Evolutionary conservation across 164 flowering plant genomes (phyloP).

Genomic region (Nymphaea thermarum): DNA sequence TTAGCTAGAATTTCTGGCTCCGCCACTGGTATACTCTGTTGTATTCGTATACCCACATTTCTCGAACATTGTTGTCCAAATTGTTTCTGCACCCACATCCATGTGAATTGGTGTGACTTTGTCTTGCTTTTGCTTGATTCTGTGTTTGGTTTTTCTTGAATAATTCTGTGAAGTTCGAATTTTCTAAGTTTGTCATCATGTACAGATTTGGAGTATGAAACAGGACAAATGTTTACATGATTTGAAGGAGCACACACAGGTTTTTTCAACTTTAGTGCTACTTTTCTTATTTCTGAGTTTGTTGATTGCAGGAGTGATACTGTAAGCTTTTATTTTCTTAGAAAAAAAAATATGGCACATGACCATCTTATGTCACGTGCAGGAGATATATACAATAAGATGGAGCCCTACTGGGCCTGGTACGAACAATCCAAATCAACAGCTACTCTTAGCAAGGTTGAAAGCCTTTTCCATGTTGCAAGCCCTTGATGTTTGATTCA

Average conservation of each 20-base stretch:
- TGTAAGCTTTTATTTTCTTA: not conserved
- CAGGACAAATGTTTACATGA: slow-evolving; percentile 78
- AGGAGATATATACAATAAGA: slow-evolving; percentile 95
- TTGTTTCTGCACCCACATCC: too few species aligned
- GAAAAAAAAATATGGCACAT: not conserved
- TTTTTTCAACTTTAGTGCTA: slow-evolving; percentile 10
- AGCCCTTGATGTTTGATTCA: too few species aligned
- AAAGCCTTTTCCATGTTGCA: too few species aligned
- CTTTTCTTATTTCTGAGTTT: not conserved
- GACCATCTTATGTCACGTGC: slow-evolving; percentile 7
- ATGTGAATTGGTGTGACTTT: too few species aligned
- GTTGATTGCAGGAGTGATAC: not conserved
- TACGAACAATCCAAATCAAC: slow-evolving; percentile 79
- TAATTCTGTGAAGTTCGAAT: not conserved
- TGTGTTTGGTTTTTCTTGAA: too few species aligned
- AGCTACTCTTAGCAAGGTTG: slow-evolving; percentile 78
- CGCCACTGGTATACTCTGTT: too few species aligned
- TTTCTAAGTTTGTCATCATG: slow-evolving; percentile 7
- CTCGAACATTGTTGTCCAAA: too few species aligned
- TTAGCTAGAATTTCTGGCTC: too few species aligned
- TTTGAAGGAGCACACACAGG: slow-evolving; percentile 79
- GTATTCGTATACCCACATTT: too few species aligned
- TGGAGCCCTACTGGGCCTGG: slow-evolving; percentile 99
- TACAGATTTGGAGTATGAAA: slow-evolving; percentile 90
- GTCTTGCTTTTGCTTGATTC: too few species aligned